Evolutionary conservation across 495 filamentous ascomycete genomes (phyloP).

Genomic region (Stereocaulon alpinum): DNA sequence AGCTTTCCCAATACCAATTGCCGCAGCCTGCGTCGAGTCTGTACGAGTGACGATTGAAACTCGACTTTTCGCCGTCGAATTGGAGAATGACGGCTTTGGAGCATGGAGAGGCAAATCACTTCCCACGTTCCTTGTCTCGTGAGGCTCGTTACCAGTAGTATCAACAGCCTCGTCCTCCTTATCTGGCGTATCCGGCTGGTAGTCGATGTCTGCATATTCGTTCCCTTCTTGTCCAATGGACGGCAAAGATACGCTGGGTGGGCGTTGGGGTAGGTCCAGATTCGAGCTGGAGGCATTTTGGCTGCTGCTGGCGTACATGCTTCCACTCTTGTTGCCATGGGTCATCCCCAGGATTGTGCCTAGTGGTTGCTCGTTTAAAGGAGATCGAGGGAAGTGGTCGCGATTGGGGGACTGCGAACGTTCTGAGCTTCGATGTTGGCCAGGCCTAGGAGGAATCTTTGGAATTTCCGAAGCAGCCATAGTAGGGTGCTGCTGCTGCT

Average conservation of each 20-base stretch:
- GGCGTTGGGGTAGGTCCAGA: slow-evolving; percentile 45
- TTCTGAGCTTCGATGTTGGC: slow-evolving; percentile 47
- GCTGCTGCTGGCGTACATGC: slow-evolving; percentile 31
- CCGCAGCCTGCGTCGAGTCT: slow-evolving; percentile 72
- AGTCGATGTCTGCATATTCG: slow-evolving; percentile 63
- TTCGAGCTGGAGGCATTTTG: slow-evolving; percentile 32
- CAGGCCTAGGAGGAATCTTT: slow-evolving; percentile 60
- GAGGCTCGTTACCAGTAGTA: slow-evolving; percentile 35
- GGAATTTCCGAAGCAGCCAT: slow-evolving; percentile 32
- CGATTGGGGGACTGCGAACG: slow-evolving; percentile 69
- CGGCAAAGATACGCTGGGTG: slow-evolving; percentile 70
- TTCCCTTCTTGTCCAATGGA: slow-evolving; percentile 80
- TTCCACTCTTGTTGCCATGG: slow-evolving; percentile 30
- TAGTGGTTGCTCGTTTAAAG: slow-evolving; percentile 58
- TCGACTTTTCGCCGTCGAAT: slow-evolving; percentile 64
- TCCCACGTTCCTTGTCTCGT: slow-evolving; percentile 67
- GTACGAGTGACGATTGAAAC: slow-evolving; percentile 78
- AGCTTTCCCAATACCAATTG: slow-evolving; percentile 66
- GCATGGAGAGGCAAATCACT: slow-evolving; percentile 79
- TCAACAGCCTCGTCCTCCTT: slow-evolving; percentile 36
- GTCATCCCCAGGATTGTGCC: slow-evolving; percentile 37
- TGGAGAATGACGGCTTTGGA: slow-evolving; percentile 77
- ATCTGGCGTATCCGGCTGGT: slow-evolving; percentile 25
- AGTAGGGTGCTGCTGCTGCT: slow-evolving; percentile 29
- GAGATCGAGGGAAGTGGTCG: slow-evolving; percentile 73